Percentiles rank a stretch among this genome's conserved stretches.
Evolutionary conservation across 768 basidiomycete species (phyloP).

Genomic region (Hemileccinum rubropunctum): DNA sequence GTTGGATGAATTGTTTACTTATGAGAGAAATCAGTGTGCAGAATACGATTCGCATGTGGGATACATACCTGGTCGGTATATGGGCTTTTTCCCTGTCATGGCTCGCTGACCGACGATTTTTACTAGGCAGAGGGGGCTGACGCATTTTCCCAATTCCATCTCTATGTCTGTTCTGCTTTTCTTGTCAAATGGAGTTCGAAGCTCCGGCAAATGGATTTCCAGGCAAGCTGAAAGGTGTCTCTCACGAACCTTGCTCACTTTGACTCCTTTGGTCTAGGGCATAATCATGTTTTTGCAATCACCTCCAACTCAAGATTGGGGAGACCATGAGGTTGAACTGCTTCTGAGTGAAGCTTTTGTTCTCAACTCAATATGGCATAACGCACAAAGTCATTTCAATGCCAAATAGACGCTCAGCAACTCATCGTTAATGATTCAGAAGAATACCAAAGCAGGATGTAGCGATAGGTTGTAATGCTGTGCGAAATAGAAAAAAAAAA

Average conservation of each 20-base stretch:
- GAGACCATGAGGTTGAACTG: conserved; percentile 93
- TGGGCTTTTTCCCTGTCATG: not conserved
- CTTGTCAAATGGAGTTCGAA: conserved; percentile 94
- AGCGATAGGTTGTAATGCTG: conserved; percentile 24
- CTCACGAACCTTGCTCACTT: not conserved
- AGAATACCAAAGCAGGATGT: conserved; percentile 21
- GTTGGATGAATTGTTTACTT: conserved; percentile 99
- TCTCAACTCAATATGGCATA: conserved; percentile 89
- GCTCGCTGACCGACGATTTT: not conserved
- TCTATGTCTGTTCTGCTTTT: conserved; percentile 98
- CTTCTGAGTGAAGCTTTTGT: conserved; percentile 96
- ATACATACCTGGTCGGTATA: conserved; percentile 86
- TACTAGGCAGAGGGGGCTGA: conserved; percentile 91
- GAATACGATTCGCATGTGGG: conserved; percentile 99
- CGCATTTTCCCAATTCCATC: conserved; percentile 97
- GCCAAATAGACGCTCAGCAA: conserved; percentile 39
- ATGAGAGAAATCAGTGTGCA: conserved; percentile 98
- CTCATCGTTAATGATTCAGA: not conserved
- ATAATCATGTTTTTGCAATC: conserved; percentile 99
- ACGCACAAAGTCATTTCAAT: conserved; percentile 84
- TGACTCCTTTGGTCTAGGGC: conserved; percentile 49
- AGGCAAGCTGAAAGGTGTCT: conserved; percentile 49
- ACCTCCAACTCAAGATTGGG: conserved; percentile 89
- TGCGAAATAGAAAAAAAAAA: conserved; percentile 6
- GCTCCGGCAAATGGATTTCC: conserved; percentile 96